A percentile compares a stretch with the other conserved stretches of the same genome.
phyloP scores from a whole-genome alignment of 2,329 filamentous ascomycete genomes.

The Chrysoporthe deuterocubensis region DNA sequence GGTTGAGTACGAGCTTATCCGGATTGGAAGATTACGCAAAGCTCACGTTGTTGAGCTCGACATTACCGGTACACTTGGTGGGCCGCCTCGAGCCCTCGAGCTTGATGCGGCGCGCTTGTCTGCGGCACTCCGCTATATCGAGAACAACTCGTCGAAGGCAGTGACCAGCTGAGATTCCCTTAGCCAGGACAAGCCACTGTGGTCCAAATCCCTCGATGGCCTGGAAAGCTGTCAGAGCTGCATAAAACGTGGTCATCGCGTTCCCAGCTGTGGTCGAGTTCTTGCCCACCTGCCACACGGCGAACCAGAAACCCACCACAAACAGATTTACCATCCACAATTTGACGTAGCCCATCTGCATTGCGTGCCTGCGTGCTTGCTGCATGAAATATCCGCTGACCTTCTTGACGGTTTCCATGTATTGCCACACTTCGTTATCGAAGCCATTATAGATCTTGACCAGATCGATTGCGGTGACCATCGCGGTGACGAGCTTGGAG shows the following conservation, averaged over 20 bases:
- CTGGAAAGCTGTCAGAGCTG: conserved; percentile 76
- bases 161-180: conserved; percentile 75
- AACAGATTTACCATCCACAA: conserved; percentile 81
- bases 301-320: conserved; percentile 89
- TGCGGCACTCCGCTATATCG: conserved; percentile 36
- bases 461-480: conserved; percentile 75
- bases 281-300: conserved; percentile 67
- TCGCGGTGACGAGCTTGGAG: conserved; percentile 71
- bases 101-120: conserved; percentile 28
- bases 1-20: conserved; percentile 60
- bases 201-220: conserved; percentile 75
- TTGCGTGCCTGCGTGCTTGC: conserved; percentile 70
- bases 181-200: conserved; percentile 76
- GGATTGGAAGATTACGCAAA: conserved; percentile 81
- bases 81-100: conserved; percentile 32
- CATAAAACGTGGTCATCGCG: conserved; percentile 84
- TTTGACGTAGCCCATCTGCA: conserved; percentile 74
- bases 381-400: conserved; percentile 67
- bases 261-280: conserved; percentile 64
- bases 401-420: conserved; percentile 57
- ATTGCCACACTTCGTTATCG: conserved; percentile 69
- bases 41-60: conserved; percentile 73
- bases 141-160: conserved; percentile 57
- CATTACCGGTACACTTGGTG: conserved; percentile 62
- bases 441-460: conserved; percentile 87